Evolutionary conservation across 1,139 yeast genomes (phyloP).

Genomic region (Yamadazyma kanchanaburiensis): DNA sequence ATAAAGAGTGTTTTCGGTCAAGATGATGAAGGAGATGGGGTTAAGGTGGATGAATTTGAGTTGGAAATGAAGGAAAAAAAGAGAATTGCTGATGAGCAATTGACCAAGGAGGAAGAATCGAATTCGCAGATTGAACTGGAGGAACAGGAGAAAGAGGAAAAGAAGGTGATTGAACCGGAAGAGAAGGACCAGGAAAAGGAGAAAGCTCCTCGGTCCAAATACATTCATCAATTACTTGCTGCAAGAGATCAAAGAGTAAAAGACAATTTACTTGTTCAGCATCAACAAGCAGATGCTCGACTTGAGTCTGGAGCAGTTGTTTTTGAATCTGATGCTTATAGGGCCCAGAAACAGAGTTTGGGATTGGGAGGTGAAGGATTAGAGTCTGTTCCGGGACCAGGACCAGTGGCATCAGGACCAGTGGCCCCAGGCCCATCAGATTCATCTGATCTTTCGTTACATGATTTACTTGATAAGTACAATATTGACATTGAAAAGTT

Average conservation of each 20-base stretch:
- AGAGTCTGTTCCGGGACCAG: too few species aligned
- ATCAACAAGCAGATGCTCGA: conserved; percentile 3
- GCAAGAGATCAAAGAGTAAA: conserved; percentile 10
- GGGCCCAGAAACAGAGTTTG: conserved; percentile 1
- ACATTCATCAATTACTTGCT: conserved; percentile 7
- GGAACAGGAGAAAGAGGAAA: not conserved
- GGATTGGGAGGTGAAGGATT: not conserved
- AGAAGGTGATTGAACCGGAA: not conserved
- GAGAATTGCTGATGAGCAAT: conserved; percentile 4
- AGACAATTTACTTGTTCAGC: conserved; percentile 4
- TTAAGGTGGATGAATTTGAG: conserved; percentile 4
- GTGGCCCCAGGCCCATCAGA: too few species aligned
- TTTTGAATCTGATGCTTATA: conserved; percentile 12
- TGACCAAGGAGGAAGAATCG: not conserved
- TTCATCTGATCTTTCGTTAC: too few species aligned
- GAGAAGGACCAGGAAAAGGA: not conserved
- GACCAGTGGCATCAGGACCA: too few species aligned
- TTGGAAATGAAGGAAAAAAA: conserved; percentile 2
- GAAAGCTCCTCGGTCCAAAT: conserved; percentile 6
- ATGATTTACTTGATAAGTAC: too few species aligned
- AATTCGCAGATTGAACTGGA: not conserved
- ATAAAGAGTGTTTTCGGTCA: conserved; percentile 2
- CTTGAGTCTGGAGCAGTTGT: conserved; percentile 6
- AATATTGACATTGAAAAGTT: too few species aligned
- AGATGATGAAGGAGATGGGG: conserved; percentile 6